A percentile compares a stretch with the other conserved stretches of the same genome.
phyloP scores from a whole-genome alignment of 176 grass and related monocot species.

The Rhynchospora pubera region DNA sequence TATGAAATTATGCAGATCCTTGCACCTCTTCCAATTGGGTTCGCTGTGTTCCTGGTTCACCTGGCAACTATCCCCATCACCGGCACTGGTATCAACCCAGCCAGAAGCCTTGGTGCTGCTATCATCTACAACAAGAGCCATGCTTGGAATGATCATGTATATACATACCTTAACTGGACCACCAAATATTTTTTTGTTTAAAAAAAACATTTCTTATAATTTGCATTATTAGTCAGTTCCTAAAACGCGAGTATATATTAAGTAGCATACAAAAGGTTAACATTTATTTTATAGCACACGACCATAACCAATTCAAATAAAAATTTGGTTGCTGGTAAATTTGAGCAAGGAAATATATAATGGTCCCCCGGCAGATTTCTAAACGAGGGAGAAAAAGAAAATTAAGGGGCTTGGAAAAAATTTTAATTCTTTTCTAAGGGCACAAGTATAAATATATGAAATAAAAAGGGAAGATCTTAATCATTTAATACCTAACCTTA shows the following conservation, averaged over 20 bases:
- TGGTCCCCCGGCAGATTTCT: no score
- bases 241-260: neutral
- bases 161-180: neutral
- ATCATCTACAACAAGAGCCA: slow-evolving; percentile 43
- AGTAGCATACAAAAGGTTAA: neutral
- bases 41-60: slow-evolving; percentile 47
- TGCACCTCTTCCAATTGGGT: slow-evolving; percentile 46
- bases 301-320: no score
- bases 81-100: slow-evolving; percentile 51
- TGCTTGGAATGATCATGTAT: slow-evolving; percentile 41
- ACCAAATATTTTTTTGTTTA: neutral
- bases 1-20: slow-evolving; percentile 33
- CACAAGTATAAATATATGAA: no score
- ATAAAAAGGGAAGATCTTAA: neutral
- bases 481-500: slow-evolving; percentile 1
- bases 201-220: neutral
- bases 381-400: neutral
- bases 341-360: neutral
- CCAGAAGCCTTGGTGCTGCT: slow-evolving; percentile 43
- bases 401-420: neutral
- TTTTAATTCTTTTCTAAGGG: no score
- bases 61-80: slow-evolving; percentile 49
- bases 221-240: neutral
- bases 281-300: neutral
- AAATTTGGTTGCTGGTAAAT: neutral